Percentiles rank a stretch among this genome's conserved stretches.
phyloP scores from a whole-genome alignment of 2,329 filamentous ascomycete species.

The Hypoxylon sp. region DNA sequence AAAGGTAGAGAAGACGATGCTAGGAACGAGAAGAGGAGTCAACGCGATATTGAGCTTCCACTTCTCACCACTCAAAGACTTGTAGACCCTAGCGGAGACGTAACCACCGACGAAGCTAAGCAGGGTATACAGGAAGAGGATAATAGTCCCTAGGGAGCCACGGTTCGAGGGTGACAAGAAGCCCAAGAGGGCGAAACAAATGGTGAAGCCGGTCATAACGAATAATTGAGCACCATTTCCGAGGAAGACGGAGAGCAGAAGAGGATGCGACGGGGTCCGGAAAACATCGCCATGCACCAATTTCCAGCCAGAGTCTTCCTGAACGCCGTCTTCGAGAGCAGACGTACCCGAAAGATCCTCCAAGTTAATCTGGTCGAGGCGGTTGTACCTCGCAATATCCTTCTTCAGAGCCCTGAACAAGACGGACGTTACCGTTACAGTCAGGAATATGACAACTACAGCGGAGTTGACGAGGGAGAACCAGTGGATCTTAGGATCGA shows the following conservation, averaged over 20 bases:
- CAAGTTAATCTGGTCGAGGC: conserved; percentile 87
- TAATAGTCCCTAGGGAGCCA: conserved; percentile 90
- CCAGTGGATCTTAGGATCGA: conserved; percentile 98
- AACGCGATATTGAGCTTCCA: conserved; percentile 95
- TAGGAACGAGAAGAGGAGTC: conserved; percentile 86
- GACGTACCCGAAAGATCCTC: conserved; percentile 86
- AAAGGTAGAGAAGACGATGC: conserved; percentile 84
- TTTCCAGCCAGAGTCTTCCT: conserved; percentile 99
- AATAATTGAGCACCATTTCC: conserved; percentile 97
- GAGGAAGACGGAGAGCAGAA: conserved; percentile 85
- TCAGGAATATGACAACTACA: conserved; percentile 90
- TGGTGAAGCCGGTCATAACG: conserved; percentile 95
- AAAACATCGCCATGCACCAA: conserved; percentile 98
- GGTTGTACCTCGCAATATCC: conserved; percentile 96
- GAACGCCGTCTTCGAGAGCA: conserved; percentile 86
- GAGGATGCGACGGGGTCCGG: conserved; percentile 80
- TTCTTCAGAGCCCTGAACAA: conserved; percentile 87
- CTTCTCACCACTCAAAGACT: conserved; percentile 86
- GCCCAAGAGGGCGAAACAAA: conserved; percentile 89
- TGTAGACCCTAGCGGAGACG: conserved; percentile 88
- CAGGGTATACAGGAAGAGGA: conserved; percentile 90
- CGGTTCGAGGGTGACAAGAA: conserved; percentile 96
- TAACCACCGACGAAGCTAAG: conserved; percentile 95
- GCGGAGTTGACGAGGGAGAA: conserved; percentile 97
- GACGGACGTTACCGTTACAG: conserved; percentile 92